Percentiles rank a stretch among this genome's conserved stretches.
Conservation (phyloP, 768 basidiomycete genomes). For the Lentinula raphanica region DNA sequence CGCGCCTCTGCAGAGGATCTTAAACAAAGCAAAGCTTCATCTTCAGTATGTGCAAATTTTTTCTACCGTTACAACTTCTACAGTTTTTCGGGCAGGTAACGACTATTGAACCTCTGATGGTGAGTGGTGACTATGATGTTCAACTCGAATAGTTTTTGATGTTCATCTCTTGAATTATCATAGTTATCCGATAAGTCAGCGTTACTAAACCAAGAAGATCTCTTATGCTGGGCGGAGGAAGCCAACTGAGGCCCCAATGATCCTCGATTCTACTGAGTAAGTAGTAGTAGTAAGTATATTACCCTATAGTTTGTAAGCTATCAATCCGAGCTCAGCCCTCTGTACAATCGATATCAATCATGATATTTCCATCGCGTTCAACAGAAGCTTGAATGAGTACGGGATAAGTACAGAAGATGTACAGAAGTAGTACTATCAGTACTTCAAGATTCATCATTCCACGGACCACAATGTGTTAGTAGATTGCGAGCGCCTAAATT, state of each 20-base stretch:
- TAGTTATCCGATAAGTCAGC: not conserved
- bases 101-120: not conserved
- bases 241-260: conserved; percentile 15
- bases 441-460: too few species aligned
- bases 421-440: too few species aligned
- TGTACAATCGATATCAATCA: too few species aligned
- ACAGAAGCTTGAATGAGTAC: too few species aligned
- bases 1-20: conserved; percentile 29
- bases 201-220: conserved; percentile 31
- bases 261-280: too few species aligned
- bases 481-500: not conserved
- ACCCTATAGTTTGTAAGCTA: too few species aligned
- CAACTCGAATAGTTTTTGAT: not conserved
- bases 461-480: too few species aligned
- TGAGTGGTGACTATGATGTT: not conserved
- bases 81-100: not conserved
- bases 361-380: too few species aligned
- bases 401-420: too few species aligned
- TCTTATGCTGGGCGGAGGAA: conserved; percentile 57
- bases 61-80: not conserved
- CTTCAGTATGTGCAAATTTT: not conserved
- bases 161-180: not conserved
- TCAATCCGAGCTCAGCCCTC: too few species aligned
- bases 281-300: too few species aligned
- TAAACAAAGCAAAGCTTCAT: not conserved